phyloP scores from a whole-genome alignment of 2,329 filamentous ascomycete genomes.

The Pseudophaeomoniella oleicola region DNA sequence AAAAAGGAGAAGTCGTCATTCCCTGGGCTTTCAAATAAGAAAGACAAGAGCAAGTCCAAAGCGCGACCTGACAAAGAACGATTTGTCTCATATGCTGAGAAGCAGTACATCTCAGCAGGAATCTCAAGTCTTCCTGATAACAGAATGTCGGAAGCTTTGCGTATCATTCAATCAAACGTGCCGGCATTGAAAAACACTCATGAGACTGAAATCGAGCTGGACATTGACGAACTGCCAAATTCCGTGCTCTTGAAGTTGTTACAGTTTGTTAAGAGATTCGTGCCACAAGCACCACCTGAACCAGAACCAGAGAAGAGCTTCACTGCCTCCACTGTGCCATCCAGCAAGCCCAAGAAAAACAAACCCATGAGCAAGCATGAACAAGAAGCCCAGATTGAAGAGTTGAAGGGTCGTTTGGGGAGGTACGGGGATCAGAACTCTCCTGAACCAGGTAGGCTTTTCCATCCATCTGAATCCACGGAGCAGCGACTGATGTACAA shows the following conservation, averaged over 20 bases:
- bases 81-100: conserved; percentile 63
- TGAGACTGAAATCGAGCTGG: conserved; percentile 32
- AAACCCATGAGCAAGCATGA: conserved; percentile 37
- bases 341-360: conserved; percentile 33
- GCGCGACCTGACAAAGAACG: conserved; percentile 38
- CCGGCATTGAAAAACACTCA: conserved; percentile 48
- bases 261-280: conserved; percentile 32
- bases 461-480: background rate
- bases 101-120: conserved; percentile 77
- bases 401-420: conserved; percentile 29
- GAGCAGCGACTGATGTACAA: background rate
- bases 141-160: conserved; percentile 68
- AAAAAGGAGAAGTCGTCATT: conserved; percentile 24
- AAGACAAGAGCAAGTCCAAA: conserved; percentile 34
- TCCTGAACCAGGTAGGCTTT: conserved; percentile 20
- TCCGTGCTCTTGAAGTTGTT: conserved; percentile 29
- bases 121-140: conserved; percentile 66
- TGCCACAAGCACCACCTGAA: conserved; percentile 25
- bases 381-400: conserved; percentile 34
- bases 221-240: conserved; percentile 34
- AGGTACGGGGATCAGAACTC: conserved; percentile 27
- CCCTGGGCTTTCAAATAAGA: conserved; percentile 31
- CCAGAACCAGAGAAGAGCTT: conserved; percentile 19
- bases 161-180: conserved; percentile 77
- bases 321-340: conserved; percentile 15